These are phyloP conservation scores for Colletotrichum sansevieriae DNA, from an alignment of 2,329 filamentous ascomycete genomes.

Conservation along the genomic window DNA sequence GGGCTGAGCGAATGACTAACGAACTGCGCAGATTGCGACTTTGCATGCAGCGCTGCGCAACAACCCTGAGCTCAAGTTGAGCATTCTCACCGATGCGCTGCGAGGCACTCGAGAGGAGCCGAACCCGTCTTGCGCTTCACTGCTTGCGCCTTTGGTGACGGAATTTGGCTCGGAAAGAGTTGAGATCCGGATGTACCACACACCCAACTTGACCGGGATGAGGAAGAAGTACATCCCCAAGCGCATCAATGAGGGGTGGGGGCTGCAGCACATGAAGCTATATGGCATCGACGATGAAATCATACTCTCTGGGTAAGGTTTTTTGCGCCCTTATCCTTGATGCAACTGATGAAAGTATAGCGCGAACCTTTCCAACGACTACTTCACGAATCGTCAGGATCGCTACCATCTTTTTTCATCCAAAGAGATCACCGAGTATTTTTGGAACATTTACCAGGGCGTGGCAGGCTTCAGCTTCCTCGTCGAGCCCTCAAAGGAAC, in stretches of 20 bases:
- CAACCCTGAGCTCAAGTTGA: constrained; percentile 84
- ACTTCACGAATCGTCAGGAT: constrained; percentile 96
- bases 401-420: constrained; percentile 93
- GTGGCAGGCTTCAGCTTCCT: constrained; percentile 86
- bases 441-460: constrained; percentile 79
- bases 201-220: constrained; percentile 90
- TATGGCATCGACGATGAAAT: constrained; percentile 97
- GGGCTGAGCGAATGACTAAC: neutral
- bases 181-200: constrained; percentile 97
- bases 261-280: constrained; percentile 98
- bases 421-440: constrained; percentile 84
- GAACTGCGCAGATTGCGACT: constrained; percentile 72
- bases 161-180: constrained; percentile 89
- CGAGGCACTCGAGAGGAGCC: constrained; percentile 93
- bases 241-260: constrained; percentile 98
- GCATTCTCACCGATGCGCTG: constrained; percentile 90
- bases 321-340: neutral
- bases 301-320: constrained; percentile 84
- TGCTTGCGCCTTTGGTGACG: constrained; percentile 84
- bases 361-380: constrained; percentile 92
- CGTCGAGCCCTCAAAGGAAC: constrained; percentile 72
- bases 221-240: constrained; percentile 87
- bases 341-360: constrained; percentile 46
- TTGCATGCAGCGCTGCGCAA: constrained; percentile 79
- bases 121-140: constrained; percentile 85